Conservation (phyloP, 768 basidiomycete species). For the Auriscalpium vulgare region DNA sequence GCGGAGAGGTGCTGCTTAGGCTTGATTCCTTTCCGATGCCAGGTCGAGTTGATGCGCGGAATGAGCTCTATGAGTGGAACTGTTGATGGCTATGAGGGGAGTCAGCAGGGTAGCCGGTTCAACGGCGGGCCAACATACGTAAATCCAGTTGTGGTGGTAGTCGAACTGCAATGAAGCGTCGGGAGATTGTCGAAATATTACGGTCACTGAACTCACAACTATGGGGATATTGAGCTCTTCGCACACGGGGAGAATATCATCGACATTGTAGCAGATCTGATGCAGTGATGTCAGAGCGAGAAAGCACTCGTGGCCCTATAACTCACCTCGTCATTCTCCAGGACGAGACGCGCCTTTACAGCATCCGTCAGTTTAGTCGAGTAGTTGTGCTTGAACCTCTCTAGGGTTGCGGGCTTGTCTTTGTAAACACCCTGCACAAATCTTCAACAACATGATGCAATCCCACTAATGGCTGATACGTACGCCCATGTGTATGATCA, state of each 20-base stretch:
- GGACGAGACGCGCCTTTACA: slow-evolving; percentile 66
- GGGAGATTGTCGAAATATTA: slow-evolving; percentile 28
- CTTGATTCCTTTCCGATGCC: slow-evolving; percentile 64
- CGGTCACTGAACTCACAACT: slow-evolving; percentile 42
- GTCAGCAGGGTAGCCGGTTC: not conserved
- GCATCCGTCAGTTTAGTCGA: slow-evolving; percentile 45
- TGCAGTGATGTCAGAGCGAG: not conserved
- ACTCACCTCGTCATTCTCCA: slow-evolving; percentile 91
- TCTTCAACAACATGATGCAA: not conserved
- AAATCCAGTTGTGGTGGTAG: slow-evolving; percentile 77
- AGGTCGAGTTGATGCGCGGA: slow-evolving; percentile 66
- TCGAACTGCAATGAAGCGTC: slow-evolving; percentile 34
- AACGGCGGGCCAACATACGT: slow-evolving; percentile 29
- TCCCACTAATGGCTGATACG: slow-evolving; percentile 15
- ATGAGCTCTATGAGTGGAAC: slow-evolving; percentile 59
- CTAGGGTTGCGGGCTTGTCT: slow-evolving; percentile 65
- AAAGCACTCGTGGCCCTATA: not conserved
- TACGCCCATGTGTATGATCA: slow-evolving; percentile 81
- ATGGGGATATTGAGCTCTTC: slow-evolving; percentile 63
- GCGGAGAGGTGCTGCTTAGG: slow-evolving; percentile 93
- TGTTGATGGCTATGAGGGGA: slow-evolving; percentile 21
- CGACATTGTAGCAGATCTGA: slow-evolving; percentile 79
- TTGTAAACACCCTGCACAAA: slow-evolving; percentile 59
- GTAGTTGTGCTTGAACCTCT: slow-evolving; percentile 68
- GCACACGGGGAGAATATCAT: slow-evolving; percentile 82